These are phyloP conservation scores for Lasiosphaeria hispida DNA, from an alignment of 495 filamentous ascomycete genomes.

Conservation along the genomic window DNA sequence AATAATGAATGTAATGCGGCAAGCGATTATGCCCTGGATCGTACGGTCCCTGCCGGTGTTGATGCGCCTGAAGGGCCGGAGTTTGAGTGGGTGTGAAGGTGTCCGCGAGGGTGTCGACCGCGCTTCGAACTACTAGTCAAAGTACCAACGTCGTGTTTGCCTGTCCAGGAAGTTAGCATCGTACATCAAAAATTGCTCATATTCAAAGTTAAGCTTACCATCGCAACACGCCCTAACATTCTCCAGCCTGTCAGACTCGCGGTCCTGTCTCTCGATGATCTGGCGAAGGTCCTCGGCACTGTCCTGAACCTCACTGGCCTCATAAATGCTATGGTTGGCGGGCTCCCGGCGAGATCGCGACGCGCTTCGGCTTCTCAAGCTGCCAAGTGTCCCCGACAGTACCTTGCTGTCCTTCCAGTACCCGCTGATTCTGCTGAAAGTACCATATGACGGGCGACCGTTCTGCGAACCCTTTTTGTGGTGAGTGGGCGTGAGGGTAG, in stretches of 20 bases:
- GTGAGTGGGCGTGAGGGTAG: slow-evolving; percentile 45
- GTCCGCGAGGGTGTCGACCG: slow-evolving; percentile 29
- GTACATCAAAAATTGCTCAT: too few relatives aligned
- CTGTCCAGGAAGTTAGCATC: slow-evolving; percentile 42
- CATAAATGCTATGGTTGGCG: slow-evolving; percentile 56
- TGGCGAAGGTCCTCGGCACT: slow-evolving; percentile 77
- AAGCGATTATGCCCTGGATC: slow-evolving; percentile 29
- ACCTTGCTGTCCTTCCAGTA: slow-evolving; percentile 46
- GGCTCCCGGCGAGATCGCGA: slow-evolving; percentile 27
- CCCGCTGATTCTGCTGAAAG: slow-evolving; percentile 44
- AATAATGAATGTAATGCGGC: slow-evolving; percentile 8
- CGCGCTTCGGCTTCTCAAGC: slow-evolving; percentile 44
- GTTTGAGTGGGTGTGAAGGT: slow-evolving; percentile 33
- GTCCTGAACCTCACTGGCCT: slow-evolving; percentile 67
- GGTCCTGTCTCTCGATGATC: slow-evolving; percentile 71
- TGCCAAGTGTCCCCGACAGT: slow-evolving; percentile 35
- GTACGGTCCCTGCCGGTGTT: slow-evolving; percentile 32
- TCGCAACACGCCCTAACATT: slow-evolving; percentile 97
- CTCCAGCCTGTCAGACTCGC: slow-evolving; percentile 74
- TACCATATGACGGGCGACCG: slow-evolving; percentile 32
- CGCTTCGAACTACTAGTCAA: slow-evolving; percentile 45
- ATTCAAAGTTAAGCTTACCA: too few relatives aligned
- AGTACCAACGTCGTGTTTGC: slow-evolving; percentile 71
- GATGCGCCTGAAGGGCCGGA: slow-evolving; percentile 37
- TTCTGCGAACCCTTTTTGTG: slow-evolving; percentile 35